Base-by-base conservation (phyloP, 345 rosid species). In the Eucalyptus coolabah region DNA sequence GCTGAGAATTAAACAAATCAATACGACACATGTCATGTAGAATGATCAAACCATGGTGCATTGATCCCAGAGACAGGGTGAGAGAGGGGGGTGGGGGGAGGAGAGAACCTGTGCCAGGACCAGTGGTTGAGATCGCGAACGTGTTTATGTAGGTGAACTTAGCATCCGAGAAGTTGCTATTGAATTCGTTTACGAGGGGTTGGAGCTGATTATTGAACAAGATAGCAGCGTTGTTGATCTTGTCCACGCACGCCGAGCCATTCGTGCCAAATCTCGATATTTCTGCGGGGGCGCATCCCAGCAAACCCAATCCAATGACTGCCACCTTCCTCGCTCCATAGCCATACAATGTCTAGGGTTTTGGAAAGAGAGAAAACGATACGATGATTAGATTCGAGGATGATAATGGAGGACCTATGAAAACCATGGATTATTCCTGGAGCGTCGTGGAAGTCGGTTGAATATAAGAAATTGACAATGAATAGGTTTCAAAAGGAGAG, bases 311-410 rank as follows among this genome's bases (percentile, higher is more conserved):
- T 63, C 94, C 94, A n/a, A 89, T 86, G 30, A 93, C 14, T 16
- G 90, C 95, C 82, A 93, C 23, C 54, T 93, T 93, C 87, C 93
- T 89, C 50, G 95, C 95, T n/a, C 94, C 94, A 44, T 67, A 54
- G 6, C 30, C 50, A 45, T 93, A 90, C 86, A 93, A 72, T 34
- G 50, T 89, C 93, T 92, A 40, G 7, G 16, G 83, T 77, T 77
- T 77, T 77, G 47, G 47, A 77, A 77, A 77, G 83, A 37, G 16
- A 77, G 26, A 77, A 21, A 77, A 77, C 83, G 24, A 23, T 77
- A 37, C 15, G 30, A 77, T 77, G 23, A 77, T 77, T 21, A 21
- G 83, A 37, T 77, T 77, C 28, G 16, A 4, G 47, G 83, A 77
- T 72, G 15, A 77, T 12, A 6, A 77, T 21, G 47, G 28, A 40